Evolutionary conservation across 139 green algal species (phyloP).

Genomic region (Yamagishiella unicocca): DNA sequence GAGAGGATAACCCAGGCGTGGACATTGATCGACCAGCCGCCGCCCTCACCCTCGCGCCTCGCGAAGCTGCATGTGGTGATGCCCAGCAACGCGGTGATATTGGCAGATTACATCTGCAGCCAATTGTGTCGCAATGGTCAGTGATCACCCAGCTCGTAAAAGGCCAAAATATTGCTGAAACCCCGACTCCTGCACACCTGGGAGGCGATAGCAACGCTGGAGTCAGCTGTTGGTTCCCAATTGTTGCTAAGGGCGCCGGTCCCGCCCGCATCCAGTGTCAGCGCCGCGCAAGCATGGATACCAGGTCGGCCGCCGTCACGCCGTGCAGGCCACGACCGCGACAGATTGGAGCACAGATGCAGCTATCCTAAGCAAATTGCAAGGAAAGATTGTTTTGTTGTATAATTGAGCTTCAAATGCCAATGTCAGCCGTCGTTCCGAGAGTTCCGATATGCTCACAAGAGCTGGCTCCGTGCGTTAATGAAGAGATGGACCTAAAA

Average conservation of each 20-base stretch:
- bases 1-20: not conserved
- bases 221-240: not conserved
- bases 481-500: no score
- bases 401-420: not conserved
- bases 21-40: not conserved
- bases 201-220: not conserved
- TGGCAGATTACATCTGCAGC: conserved; percentile 6
- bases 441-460: not conserved
- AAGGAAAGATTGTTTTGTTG: not conserved
- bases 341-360: not conserved
- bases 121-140: not conserved
- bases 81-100: not conserved
- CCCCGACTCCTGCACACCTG: not conserved
- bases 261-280: not conserved
- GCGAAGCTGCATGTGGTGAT: not conserved
- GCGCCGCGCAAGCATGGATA: not conserved
- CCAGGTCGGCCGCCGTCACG: conserved; percentile 11
- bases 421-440: not conserved
- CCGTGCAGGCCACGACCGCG: not conserved
- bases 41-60: not conserved
- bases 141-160: not conserved
- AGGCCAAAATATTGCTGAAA: not conserved
- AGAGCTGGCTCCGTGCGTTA: not conserved
- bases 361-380: not conserved
- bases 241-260: not conserved